Base-by-base conservation (phyloP, 2,329 filamentous ascomycete genomes). In the Diaporthe batatas region DNA sequence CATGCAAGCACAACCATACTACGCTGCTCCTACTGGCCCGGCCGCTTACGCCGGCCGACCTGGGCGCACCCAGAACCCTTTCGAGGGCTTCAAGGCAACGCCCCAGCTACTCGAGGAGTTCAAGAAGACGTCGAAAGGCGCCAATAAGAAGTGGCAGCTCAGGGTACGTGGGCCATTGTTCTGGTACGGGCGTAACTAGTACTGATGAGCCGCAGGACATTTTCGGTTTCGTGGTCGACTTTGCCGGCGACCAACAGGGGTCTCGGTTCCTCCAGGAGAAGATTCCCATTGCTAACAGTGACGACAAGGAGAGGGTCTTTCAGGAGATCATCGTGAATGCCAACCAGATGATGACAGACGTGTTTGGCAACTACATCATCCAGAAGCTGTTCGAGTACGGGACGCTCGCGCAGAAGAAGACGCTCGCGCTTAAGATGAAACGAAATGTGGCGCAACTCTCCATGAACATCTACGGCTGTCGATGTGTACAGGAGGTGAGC, bases 311-410 rank as follows among this genome's bases (percentile, higher is more conserved):
- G 42, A 91, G 92, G 71, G 90, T 98, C 0, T 98, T 98, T 85
- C 87, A 88, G 0, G 96, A 98, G 81, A 94, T 99, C 58, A 89
- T 93, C 77, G 90, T 91, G 0, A 96, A 99, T 76, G 91, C 93
- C 1, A 83, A 97, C 39, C 94, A 96, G 79, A 85, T 99, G 62
- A 98, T 98, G 94, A 96, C 92, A 58, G 96, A 98, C 81, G 92
- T 98, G 0, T 99, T 98, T 79, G 96, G 96, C 70, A 99, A 99
- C 82, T 99, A 98, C 79, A 96, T 99, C 47, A 95, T 98, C 51
- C 96, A 99, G 79, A 98, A 98, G 81, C 92, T 98, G 80, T 98
- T 98, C 75, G 96, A 98, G 81, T 94, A 98, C 81, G 96, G 96
- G 51, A 97, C 94, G 77, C 95, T 98, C 82, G 89, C 92, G 0